phyloP scores from a whole-genome alignment of 768 basidiomycete genomes.

The Russula lepida region DNA sequence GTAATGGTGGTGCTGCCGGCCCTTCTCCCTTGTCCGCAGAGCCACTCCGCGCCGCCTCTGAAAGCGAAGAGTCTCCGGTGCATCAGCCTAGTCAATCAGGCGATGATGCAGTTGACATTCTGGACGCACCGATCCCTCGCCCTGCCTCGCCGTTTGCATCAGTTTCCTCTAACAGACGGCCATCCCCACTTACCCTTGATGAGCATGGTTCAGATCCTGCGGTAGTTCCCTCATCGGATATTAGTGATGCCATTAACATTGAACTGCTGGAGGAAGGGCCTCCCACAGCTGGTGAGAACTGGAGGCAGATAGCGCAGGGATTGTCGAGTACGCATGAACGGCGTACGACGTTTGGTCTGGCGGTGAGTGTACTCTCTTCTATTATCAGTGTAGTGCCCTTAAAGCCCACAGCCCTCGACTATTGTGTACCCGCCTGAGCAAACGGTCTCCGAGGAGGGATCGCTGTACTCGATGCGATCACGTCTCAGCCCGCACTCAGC shows the following conservation, averaged over 20 bases:
- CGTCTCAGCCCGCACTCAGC: conserved; percentile 41
- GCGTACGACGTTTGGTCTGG: conserved; percentile 55
- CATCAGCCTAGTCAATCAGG: conserved; percentile 5
- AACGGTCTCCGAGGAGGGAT: conserved; percentile 52
- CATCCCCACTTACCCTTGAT: conserved; percentile 34
- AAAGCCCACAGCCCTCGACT: conserved; percentile 31
- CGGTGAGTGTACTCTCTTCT: conserved; percentile 36
- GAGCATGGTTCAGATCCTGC: conserved; percentile 27
- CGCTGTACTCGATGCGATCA: conserved; percentile 56
- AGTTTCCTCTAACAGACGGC: conserved; percentile 26
- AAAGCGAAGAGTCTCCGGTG: conserved; percentile 1
- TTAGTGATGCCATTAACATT: conserved; percentile 32
- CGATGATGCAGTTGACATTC: conserved; percentile 34
- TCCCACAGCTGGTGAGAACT: conserved; percentile 50
- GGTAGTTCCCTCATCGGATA: conserved; percentile 3
- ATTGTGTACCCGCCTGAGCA: conserved; percentile 35
- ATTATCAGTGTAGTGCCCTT: neutral
- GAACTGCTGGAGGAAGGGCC: conserved; percentile 66
- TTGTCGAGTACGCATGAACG: conserved; percentile 28
- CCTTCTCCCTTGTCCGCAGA: conserved; percentile 17
- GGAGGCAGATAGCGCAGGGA: conserved; percentile 46
- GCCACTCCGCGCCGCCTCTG: neutral
- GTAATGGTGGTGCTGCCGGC: neutral
- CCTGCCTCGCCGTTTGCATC: conserved; percentile 45
- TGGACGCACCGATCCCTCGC: conserved; percentile 51